Evolutionary conservation across 148 eudicot genomes (phyloP), one percentile per base, ranked within the genome.

Genomic region (Talinum fruticosum): DNA sequence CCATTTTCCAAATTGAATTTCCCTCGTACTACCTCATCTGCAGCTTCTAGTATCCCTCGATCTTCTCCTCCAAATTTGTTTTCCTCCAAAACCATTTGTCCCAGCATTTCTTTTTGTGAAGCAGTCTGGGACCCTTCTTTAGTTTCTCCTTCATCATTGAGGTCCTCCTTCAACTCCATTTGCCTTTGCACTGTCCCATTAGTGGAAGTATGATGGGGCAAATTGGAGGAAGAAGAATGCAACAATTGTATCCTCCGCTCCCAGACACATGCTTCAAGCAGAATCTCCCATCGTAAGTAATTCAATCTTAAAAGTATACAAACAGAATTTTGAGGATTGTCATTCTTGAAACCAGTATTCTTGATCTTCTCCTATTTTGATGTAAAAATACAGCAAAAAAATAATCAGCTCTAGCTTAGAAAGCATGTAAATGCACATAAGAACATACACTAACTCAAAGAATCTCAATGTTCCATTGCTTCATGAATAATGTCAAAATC

Each of bases 221-320:
- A 64, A 73, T 73, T 73, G 57, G 84, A 74, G 71, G 86, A 89
- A 74, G 90, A 89, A 62, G 94, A 92, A 79, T 86, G 82, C 61
- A 96, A 75, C 57, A 86, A 82, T 30, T 93, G 88, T 71, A 96
- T 78, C 61, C 99, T 90, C 23, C 78, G 86, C 82, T 90, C 89
- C 99, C 99, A 96, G 34, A 96, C 68, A 72, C 85, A 91, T 21
- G 94, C 92, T 87, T 87, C 94, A 67, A 96, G 88, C 49, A 90
- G 68, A 76, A 93, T 91, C 65, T 85, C 99, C 83, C 85, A 86
- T 15, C 84, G 79, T 70, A 91, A 66, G 62, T 83, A 84, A 74
- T 96, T 96, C 87, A 96, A 83, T 78, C 79, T 78, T 54, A 91
- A 87, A 82, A 84, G 84, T 49, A 84, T 90, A 82, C 78, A 84